Base-by-base conservation (phyloP, 345 rosid genomes). In the Murraya paniculata region DNA sequence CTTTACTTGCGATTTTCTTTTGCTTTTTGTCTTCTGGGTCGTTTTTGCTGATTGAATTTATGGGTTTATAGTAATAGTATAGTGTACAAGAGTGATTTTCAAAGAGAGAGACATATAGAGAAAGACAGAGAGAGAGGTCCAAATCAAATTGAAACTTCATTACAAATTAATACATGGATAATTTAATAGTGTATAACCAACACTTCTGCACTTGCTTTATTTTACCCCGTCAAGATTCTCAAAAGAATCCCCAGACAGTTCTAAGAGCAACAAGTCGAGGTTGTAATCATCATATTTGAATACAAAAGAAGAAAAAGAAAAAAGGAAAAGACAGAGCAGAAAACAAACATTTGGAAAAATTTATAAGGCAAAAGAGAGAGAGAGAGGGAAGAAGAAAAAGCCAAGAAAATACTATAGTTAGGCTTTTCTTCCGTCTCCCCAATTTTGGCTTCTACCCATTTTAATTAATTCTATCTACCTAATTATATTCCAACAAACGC, bases 201-300 rank as follows among this genome's bases (percentile, higher is more conserved):
- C 90, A 48, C 90, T 80, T 85, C 87, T 81, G 81, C 74, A 79
- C 89, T 81, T 81, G 88, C 33, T 77, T 76, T 78, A 86, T 74
- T 86, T 75, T 67, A 70, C 58, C 82, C 79, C 84, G 74, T 45
- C 65, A 83, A 74, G 88, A 85, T 82, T 85, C 90, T 73, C 48
- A 38, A 45, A 30, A 67, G 86, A 82, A 85, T 85, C 86, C 55
- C 31, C 30, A 0, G 55, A 81, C 74, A 82, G 82, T 81, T 80
- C 75, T 41, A 73, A 77, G 90, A 88, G 86, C 16, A 75, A 86
- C 90, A 85, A 57, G 89, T 85, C 86, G 91, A 85, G 92, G 92
- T 88, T 88, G 89, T 88, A 74, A 80, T 69, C 73, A 78, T 79
- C 83, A 74, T 53, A 74, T 71, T 58, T n/a, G 59, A 50, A 27